These are phyloP conservation scores for Paramecium pentaurelia DNA, from an alignment of 73 alveolate genomes.

Conservation along the genomic window DNA sequence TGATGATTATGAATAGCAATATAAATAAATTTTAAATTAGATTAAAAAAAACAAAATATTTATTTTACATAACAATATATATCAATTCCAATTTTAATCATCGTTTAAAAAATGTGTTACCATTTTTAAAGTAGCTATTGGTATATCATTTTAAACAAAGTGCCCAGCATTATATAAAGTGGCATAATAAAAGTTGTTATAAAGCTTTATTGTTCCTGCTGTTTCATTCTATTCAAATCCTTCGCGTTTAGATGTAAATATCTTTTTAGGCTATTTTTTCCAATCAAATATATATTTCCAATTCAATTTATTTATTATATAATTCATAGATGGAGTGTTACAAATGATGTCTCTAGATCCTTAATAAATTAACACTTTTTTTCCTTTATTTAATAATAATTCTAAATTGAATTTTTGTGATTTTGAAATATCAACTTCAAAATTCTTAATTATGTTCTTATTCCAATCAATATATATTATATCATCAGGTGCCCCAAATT, in stretches of 20 bases:
- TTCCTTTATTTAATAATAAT: background rate
- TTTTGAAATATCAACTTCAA: background rate
- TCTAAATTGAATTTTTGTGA: background rate
- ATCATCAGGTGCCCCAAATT: background rate
- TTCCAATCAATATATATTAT: background rate
- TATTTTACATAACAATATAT: background rate
- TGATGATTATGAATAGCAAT: too few relatives aligned
- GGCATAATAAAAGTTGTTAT: background rate
- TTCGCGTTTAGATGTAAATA: background rate
- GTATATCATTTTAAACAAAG: background rate
- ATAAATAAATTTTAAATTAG: too few relatives aligned
- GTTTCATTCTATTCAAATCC: background rate
- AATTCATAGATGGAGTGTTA: background rate
- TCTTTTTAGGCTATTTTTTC: background rate
- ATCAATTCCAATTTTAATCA: background rate
- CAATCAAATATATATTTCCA: background rate
- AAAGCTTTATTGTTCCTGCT: background rate
- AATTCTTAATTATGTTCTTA: background rate
- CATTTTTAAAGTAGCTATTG: background rate
- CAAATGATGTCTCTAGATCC: background rate
- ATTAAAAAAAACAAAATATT: too few relatives aligned
- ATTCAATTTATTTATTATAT: background rate
- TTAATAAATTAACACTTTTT: background rate
- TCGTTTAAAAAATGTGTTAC: background rate
- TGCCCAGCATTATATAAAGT: slow-evolving; percentile 9